Conservation (phyloP, 2,329 filamentous ascomycete species). For the Aspergillus flavus region DNA sequence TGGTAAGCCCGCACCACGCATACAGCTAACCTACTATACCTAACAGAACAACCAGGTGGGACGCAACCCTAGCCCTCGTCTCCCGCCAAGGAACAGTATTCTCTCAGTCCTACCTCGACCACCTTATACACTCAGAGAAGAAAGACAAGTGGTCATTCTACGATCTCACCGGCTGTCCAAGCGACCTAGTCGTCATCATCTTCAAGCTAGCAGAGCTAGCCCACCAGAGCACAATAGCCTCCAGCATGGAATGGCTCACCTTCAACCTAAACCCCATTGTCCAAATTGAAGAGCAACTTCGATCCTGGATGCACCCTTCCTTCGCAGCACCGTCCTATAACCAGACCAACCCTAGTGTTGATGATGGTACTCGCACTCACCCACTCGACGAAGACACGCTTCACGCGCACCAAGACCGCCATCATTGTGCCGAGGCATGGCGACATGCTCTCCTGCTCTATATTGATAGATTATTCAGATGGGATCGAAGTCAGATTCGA, state of each 20-base stretch:
- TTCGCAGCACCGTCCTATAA: background rate
- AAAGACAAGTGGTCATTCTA: slow-evolving; percentile 33
- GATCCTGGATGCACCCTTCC: background rate
- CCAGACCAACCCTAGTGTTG: background rate
- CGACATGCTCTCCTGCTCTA: background rate
- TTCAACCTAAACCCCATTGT: background rate
- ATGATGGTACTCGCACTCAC: background rate
- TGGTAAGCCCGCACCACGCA: slow-evolving; percentile 25
- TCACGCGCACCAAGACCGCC: slow-evolving; percentile 3
- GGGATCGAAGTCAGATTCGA: slow-evolving; percentile 1
- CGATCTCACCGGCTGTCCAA: slow-evolving; percentile 37
- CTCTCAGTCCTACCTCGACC: slow-evolving; percentile 24
- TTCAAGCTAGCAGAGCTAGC: slow-evolving; percentile 33
- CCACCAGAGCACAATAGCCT: slow-evolving; percentile 29
- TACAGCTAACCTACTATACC: rapidly evolving
- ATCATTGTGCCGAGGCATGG: slow-evolving; percentile 10
- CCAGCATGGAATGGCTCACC: slow-evolving; percentile 33
- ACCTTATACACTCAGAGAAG: slow-evolving; percentile 21
- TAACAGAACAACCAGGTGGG: slow-evolving; percentile 15
- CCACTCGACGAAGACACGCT: background rate
- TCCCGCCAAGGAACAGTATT: slow-evolving; percentile 33
- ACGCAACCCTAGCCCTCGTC: slow-evolving; percentile 37
- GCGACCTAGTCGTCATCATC: slow-evolving; percentile 30
- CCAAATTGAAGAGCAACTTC: background rate
- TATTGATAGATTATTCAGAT: slow-evolving; percentile 1